phyloP scores from a whole-genome alignment of 2,329 filamentous ascomycete genomes.

The Penicillium sp. region DNA sequence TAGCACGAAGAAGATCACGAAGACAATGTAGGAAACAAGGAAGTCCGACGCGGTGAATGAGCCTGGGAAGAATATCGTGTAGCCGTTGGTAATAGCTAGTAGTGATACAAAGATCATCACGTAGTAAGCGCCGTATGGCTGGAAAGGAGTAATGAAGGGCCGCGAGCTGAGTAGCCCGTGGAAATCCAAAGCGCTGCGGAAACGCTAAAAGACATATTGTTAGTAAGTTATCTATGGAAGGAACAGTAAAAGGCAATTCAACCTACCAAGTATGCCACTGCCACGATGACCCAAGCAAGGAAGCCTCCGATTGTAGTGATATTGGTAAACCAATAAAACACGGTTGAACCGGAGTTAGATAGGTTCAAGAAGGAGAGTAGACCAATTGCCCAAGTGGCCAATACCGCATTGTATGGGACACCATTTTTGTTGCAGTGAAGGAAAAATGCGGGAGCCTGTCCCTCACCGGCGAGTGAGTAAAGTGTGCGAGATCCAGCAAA shows the following conservation, averaged over 20 bases:
- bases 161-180: conserved; percentile 47
- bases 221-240: conserved; percentile 17
- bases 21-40: conserved; percentile 55
- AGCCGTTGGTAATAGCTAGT: conserved; percentile 58
- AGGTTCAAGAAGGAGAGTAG: conserved; percentile 40
- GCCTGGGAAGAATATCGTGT: conserved; percentile 54
- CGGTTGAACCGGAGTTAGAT: conserved; percentile 33
- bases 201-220: conserved; percentile 46
- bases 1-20: conserved; percentile 52
- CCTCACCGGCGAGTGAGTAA: conserved; percentile 49
- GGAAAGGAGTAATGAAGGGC: conserved; percentile 52
- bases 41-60: conserved; percentile 50
- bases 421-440: conserved; percentile 45
- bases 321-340: conserved; percentile 47
- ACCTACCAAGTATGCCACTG: conserved; percentile 49
- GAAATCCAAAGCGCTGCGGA: conserved; percentile 54
- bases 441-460: conserved; percentile 43
- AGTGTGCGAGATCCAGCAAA: conserved; percentile 53
- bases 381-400: conserved; percentile 43
- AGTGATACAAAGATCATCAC: conserved; percentile 49
- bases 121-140: conserved; percentile 55
- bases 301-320: conserved; percentile 42
- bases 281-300: conserved; percentile 42
- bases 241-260: conserved; percentile 34
- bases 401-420: conserved; percentile 54